Conservation (phyloP, 1,139 yeast genomes). For the Geotrichum aggregatum region DNA sequence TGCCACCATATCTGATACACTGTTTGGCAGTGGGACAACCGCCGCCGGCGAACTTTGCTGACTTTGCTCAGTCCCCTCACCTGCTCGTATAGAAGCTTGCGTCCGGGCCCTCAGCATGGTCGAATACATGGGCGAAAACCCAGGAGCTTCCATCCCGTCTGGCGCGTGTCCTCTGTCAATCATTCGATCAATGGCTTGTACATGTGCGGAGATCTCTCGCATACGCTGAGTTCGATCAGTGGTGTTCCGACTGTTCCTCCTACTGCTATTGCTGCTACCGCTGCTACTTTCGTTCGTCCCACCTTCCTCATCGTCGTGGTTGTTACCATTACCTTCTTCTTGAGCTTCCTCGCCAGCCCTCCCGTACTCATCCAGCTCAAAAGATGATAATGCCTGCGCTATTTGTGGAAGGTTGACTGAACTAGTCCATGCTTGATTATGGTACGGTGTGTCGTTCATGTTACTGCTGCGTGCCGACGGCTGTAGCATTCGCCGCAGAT, state of each 20-base stretch:
- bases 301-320: too few relatives aligned
- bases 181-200: conserved; percentile 5
- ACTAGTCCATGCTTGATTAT: conserved; percentile 11
- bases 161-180: neutral
- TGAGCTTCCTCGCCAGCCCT: neutral
- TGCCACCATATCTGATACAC: too few relatives aligned
- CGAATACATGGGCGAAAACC: neutral
- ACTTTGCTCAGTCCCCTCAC: neutral
- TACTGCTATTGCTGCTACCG: neutral
- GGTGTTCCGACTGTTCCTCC: neutral
- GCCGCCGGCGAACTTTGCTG: too few relatives aligned
- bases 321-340: neutral
- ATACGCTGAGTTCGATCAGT: neutral
- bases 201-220: conserved; percentile 4
- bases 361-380: neutral
- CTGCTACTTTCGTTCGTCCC: too few relatives aligned
- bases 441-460: neutral
- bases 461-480: neutral
- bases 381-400: neutral
- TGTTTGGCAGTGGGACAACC: too few relatives aligned
- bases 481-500: conserved; percentile 16
- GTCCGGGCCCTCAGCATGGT: neutral
- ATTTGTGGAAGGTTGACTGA: conserved; percentile 5
- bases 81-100: neutral
- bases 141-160: neutral